These are phyloP conservation scores for Thermochaetoides thermophila DNA, from an alignment of 495 filamentous ascomycete species.

Conservation along the genomic window DNA sequence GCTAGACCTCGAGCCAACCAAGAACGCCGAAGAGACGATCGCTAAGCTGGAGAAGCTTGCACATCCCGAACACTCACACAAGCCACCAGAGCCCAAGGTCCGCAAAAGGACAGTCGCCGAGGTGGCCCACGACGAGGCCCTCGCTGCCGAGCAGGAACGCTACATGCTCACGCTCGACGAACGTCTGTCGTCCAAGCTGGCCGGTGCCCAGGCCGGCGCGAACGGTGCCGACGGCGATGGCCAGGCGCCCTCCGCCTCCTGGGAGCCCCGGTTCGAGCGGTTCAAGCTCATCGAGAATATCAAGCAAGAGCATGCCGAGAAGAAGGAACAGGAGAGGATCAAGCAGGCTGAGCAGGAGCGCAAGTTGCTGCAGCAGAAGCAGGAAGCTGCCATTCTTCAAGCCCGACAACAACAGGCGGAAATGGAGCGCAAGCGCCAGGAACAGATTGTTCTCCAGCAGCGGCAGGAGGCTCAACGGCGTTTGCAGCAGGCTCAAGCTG, in stretches of 20 bases:
- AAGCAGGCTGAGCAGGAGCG: conserved; percentile 54
- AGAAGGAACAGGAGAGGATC: conserved; percentile 43
- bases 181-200: conserved; percentile 45
- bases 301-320: conserved; percentile 59
- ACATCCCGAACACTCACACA: conserved; percentile 59
- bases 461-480: conserved; percentile 5
- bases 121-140: conserved; percentile 81
- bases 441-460: conserved; percentile 16
- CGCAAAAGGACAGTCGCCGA: conserved; percentile 91
- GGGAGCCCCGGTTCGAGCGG: conserved; percentile 74
- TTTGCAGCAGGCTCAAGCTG: conserved; percentile 11
- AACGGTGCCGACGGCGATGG: conserved; percentile 60
- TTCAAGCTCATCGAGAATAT: conserved; percentile 87
- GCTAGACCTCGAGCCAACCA: conserved; percentile 61
- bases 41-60: conserved; percentile 51
- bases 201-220: conserved; percentile 38
- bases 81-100: conserved; percentile 69
- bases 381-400: conserved; percentile 11
- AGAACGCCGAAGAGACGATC: conserved; percentile 49
- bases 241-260: conserved; percentile 50
- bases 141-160: conserved; percentile 73
- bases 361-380: conserved; percentile 36
- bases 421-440: conserved; percentile 14
- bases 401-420: conserved; percentile 12
- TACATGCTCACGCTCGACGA: conserved; percentile 94